Conservation (phyloP, 2,329 filamentous ascomycete genomes). For the Sarocladium strictum region DNA sequence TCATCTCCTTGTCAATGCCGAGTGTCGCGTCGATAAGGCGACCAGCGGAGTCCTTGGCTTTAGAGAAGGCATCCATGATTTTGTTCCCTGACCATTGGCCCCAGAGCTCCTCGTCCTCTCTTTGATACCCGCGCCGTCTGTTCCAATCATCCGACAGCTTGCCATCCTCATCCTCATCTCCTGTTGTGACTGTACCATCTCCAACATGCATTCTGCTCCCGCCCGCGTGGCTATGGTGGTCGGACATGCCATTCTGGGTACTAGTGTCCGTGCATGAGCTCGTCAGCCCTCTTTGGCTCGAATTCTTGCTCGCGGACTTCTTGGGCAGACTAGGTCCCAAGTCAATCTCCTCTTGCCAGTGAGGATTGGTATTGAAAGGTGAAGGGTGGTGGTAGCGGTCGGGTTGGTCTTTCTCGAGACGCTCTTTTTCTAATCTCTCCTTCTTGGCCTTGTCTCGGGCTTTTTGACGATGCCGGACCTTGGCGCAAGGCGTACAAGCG, state of each 20-base stretch:
- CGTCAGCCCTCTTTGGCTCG: conserved; percentile 54
- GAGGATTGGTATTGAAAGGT: conserved; percentile 80
- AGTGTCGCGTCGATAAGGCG: conserved; percentile 47
- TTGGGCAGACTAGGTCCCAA: conserved; percentile 72
- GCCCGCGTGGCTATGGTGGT: conserved; percentile 19
- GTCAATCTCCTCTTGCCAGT: conserved; percentile 82
- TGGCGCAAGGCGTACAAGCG: conserved; percentile 72
- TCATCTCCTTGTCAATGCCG: conserved; percentile 39
- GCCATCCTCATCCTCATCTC: conserved; percentile 29
- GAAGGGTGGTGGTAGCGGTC: conserved; percentile 71
- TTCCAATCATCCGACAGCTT: conserved; percentile 56
- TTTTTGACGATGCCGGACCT: conserved; percentile 63
- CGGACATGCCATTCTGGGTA: conserved; percentile 24
- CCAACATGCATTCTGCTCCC: conserved; percentile 1
- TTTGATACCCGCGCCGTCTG: conserved; percentile 65
- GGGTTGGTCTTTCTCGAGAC: conserved; percentile 62
- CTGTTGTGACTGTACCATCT: conserved; percentile 2
- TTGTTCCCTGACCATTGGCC: conserved; percentile 56
- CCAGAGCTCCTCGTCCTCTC: conserved; percentile 85
- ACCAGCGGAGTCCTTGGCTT: conserved; percentile 51
- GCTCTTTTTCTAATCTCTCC: conserved; percentile 60
- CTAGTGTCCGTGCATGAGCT: conserved; percentile 51
- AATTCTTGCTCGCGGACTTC: conserved; percentile 51
- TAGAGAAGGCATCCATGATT: conserved; percentile 51
- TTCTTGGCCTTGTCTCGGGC: conserved; percentile 64